Conservation (phyloP, 768 basidiomycete genomes). For the Mycena epipterygia region DNA sequence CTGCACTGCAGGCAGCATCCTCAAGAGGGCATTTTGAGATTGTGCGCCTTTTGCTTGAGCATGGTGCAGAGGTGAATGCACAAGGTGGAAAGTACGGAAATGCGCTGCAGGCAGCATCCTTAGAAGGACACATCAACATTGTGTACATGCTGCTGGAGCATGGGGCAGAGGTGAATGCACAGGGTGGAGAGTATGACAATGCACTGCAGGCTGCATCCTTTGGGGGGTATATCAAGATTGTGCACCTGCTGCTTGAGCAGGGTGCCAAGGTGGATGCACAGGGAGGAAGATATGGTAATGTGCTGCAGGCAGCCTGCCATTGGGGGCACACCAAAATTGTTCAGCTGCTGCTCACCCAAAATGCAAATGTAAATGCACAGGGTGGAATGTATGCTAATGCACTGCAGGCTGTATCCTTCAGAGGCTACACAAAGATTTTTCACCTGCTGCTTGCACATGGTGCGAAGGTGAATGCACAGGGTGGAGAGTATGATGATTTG, state of each 20-base stretch:
- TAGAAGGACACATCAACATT: too few species aligned
- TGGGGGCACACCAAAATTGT: conserved; percentile 37
- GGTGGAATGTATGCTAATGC: not conserved
- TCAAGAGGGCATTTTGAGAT: too few species aligned
- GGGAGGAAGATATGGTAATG: not conserved
- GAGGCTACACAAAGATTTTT: not conserved
- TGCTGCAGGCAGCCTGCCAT: conserved; percentile 23
- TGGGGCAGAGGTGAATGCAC: not conserved
- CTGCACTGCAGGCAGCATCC: too few species aligned
- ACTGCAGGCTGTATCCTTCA: not conserved
- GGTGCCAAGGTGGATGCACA: not conserved
- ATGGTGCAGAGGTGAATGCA: too few species aligned
- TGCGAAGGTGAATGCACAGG: not conserved
- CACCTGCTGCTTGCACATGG: not conserved
- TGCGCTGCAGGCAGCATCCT: too few species aligned
- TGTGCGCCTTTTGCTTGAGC: too few species aligned
- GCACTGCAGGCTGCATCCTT: not conserved
- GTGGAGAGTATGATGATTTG: too few species aligned
- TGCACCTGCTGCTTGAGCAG: not conserved
- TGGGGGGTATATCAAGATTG: not conserved
- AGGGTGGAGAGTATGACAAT: not conserved
- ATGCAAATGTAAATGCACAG: not conserved
- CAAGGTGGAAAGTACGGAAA: too few species aligned
- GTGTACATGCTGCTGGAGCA: too few species aligned
- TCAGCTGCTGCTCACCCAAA: not conserved